These are phyloP conservation scores for Umbelopsis sp. DNA, from an alignment of 192 early-diverging fungal species.

Conservation along the genomic window DNA sequence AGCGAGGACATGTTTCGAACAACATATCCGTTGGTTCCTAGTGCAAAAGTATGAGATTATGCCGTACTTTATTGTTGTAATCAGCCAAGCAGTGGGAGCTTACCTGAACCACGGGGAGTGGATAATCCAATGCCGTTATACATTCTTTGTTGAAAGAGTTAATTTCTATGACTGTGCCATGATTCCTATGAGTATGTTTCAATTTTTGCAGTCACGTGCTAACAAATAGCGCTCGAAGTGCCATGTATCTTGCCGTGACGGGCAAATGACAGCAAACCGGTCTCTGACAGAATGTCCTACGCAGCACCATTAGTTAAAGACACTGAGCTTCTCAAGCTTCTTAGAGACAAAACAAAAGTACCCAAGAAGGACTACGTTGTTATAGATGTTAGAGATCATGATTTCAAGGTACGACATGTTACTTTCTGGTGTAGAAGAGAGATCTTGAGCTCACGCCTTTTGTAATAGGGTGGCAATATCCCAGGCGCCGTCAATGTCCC, in stretches of 20 bases:
- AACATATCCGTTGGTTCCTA: conserved; percentile 94
- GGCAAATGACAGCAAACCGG: background rate
- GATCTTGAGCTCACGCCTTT: conserved; percentile 4
- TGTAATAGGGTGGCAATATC: conserved; percentile 76
- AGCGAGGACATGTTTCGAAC: conserved; percentile 85
- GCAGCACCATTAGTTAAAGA: conserved; percentile 43
- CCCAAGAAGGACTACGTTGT: conserved; percentile 73
- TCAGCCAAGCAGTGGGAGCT: background rate
- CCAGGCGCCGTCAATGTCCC: conserved; percentile 77
- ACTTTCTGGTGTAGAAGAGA: background rate
- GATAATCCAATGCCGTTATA: conserved; percentile 84
- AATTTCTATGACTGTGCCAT: background rate
- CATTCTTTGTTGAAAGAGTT: conserved; percentile 37
- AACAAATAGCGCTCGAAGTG: too few relatives aligned
- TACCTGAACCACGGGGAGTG: conserved; percentile 77
- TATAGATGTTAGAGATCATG: conserved; percentile 73
- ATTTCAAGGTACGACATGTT: conserved; percentile 46
- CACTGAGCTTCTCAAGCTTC: conserved; percentile 53
- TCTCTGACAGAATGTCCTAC: conserved; percentile 5
- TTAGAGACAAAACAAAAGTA: conserved; percentile 57
- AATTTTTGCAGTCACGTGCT: too few relatives aligned
- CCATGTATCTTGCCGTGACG: too few relatives aligned
- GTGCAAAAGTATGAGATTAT: background rate
- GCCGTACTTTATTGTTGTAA: background rate
- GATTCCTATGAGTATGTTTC: too few relatives aligned